Evolutionary conservation across 2,329 filamentous ascomycete species (phyloP), one percentile per base, ranked within the genome.

Genomic region (Trichocomaceae sp.): DNA sequence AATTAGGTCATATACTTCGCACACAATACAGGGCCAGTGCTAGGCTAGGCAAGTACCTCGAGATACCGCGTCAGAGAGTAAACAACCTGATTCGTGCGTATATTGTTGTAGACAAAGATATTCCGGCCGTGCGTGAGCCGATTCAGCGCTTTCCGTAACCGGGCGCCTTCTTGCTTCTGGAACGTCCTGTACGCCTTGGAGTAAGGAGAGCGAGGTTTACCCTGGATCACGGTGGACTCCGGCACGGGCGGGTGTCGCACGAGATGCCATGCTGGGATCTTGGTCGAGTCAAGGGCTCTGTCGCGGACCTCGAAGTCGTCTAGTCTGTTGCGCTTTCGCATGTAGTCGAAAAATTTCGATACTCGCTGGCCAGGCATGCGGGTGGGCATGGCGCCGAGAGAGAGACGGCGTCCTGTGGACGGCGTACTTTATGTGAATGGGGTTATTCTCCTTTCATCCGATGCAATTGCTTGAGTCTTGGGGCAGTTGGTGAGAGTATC

Each of bases 41-140:
- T n/a, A n/a, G n/a, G n/a, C n/a, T n/a, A n/a, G n/a, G n/a, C n/a
- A n/a, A n/a, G 60, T 71, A 83, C 82, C 60, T 83, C 74, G 46
- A 85, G 66, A 51, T 76, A 73, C 51, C 79, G 76, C 41, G 76
- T 77, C 59, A 85, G 69, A 20, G 83, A 84, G 69, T 85, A 85
- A 53, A 85, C 72, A 60, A 85, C 79, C 69, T 85, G 83, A 57
- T 84, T 83, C 35, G 83, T 84, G 58, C 77, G 76, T 61, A 82
- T 72, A 66, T 85, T 78, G 63, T 77, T 76, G 70, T 83, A 86
- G 64, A 79, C 77, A 67, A 82, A 85, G 63, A 86, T 83, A 67
- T 83, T 77, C 62, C 79, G 75, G 57, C 82, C 82, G 60, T 81
- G 77, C 5, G 67, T 69, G 53, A 77, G 61, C 53, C 74, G 71